Percentiles rank a stretch among this genome's conserved stretches.
phyloP scores from a whole-genome alignment of 2,329 filamentous ascomycete genomes.

The Cordyceps fumosorosea region DNA sequence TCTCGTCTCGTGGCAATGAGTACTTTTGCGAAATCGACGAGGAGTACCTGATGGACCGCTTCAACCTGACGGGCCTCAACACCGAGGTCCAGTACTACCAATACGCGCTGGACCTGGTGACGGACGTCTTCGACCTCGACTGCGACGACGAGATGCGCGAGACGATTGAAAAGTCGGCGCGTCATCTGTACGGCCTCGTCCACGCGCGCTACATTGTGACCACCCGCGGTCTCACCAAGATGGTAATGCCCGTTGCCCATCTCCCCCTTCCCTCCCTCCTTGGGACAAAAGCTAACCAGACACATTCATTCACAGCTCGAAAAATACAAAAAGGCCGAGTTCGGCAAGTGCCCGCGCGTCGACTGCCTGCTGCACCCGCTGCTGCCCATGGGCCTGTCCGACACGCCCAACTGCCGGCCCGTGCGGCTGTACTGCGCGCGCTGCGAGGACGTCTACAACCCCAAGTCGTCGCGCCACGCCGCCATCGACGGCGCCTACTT shows the following conservation, averaged over 20 bases:
- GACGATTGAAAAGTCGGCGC: conserved; percentile 93
- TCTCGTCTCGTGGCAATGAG: conserved; percentile 93
- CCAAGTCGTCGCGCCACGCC: conserved; percentile 92
- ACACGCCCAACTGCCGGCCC: conserved; percentile 78
- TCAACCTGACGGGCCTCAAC: conserved; percentile 95
- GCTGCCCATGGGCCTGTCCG: conserved; percentile 88
- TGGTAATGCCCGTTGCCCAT: conserved; percentile 55
- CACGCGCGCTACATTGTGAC: conserved; percentile 97
- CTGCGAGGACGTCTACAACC: conserved; percentile 98
- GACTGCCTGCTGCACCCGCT: conserved; percentile 91
- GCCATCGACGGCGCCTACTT: conserved; percentile 97
- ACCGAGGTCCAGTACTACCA: conserved; percentile 98
- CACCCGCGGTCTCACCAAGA: conserved; percentile 86
- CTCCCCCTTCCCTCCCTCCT: neutral
- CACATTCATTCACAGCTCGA: conserved; percentile 61
- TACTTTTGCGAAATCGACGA: conserved; percentile 99
- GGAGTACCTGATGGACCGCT: conserved; percentile 94
- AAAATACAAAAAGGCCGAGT: conserved; percentile 97
- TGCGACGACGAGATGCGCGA: conserved; percentile 98
- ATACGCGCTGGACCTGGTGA: conserved; percentile 94
- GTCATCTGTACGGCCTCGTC: conserved; percentile 91
- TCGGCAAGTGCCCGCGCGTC: conserved; percentile 95
- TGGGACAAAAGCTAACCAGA: neutral
- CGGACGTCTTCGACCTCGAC: conserved; percentile 96
- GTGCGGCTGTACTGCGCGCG: conserved; percentile 96